Conservation (phyloP, 345 rosid genomes). For the Populus ilicifolia region DNA sequence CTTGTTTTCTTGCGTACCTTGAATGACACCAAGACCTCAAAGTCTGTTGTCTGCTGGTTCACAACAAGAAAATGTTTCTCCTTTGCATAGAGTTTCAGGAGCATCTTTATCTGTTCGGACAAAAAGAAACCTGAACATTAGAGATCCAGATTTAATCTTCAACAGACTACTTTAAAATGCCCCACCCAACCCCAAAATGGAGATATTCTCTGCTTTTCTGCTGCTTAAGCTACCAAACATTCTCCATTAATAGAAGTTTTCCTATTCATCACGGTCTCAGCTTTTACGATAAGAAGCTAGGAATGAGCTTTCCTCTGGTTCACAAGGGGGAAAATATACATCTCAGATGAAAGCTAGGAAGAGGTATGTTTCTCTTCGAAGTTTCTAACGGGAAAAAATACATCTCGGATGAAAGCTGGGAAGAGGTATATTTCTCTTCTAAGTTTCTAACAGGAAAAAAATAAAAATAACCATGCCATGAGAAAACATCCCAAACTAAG, state of each 20-base stretch:
- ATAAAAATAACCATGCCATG: neutral
- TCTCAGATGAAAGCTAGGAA: too few relatives aligned
- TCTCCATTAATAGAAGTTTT: neutral
- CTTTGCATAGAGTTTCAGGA: slow-evolving; percentile 50
- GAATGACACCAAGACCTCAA: slow-evolving; percentile 61
- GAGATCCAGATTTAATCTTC: neutral
- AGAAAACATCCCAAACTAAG: neutral
- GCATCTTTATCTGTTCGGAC: slow-evolving; percentile 46
- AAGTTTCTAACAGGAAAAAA: neutral
- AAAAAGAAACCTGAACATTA: neutral
- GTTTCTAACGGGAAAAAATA: neutral
- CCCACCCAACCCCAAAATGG: neutral
- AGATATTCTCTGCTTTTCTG: neutral
- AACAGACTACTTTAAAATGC: neutral
- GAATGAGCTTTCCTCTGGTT: neutral
- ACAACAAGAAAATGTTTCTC: slow-evolving; percentile 67
- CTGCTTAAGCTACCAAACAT: neutral
- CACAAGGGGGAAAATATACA: too few relatives aligned
- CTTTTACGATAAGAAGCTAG: neutral
- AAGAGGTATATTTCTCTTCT: neutral
- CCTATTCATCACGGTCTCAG: neutral
- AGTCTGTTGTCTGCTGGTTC: slow-evolving; percentile 37
- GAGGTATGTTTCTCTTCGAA: neutral
- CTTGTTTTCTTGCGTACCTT: slow-evolving; percentile 47
- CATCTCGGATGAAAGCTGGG: too few relatives aligned